Base-by-base conservation (phyloP, 257 asterid species). In the Fraxinus quadrangulata region DNA sequence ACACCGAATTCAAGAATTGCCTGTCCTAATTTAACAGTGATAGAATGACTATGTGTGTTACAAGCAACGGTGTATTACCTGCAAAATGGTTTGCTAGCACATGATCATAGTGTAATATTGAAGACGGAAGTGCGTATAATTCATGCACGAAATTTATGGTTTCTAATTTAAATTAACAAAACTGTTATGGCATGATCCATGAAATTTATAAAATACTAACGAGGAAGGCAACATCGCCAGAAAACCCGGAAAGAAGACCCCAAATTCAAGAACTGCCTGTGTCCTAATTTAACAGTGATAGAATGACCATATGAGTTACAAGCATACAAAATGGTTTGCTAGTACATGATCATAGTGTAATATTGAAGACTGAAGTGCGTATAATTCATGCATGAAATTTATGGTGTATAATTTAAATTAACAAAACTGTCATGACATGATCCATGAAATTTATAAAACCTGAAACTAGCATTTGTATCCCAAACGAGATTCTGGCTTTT, bases 191-290 rank as follows among this genome's bases (percentile, higher is more conserved):
- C 28, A 6, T 56, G 28, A 56, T 19, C 12, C 26, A 5, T 19
- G 66, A 5, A 56, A 56, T 45, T 56, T n/a, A n/a, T 56, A n/a
- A 56, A 56, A 17, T 4, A n/a, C 66, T 56, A 56, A 81, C 85
- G 85, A 84, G 89, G 78, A 81, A 85, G 61, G 81, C 81, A 31
- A 78, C 80, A 9, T 63, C 90, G 2, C 49, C 83, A 42, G 89
- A 81, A 12, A 72, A 74, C 72, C 39, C 82, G 0, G 86, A 82
- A 78, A 74, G 81, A 72, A 73, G 85, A 77, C 86, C 86, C 39
- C 83, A 76, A 63, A 84, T 84, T 73, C 77, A 81, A 67, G 84
- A 81, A 66, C 31, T 84, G 75, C 81, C 83, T 4, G 86, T 79
- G 11, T 10, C 47, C 3, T 10, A 63, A 63, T 21, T 23, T 23